Conservation (phyloP, 1,139 yeast species). For the Pichia norvegensis region DNA sequence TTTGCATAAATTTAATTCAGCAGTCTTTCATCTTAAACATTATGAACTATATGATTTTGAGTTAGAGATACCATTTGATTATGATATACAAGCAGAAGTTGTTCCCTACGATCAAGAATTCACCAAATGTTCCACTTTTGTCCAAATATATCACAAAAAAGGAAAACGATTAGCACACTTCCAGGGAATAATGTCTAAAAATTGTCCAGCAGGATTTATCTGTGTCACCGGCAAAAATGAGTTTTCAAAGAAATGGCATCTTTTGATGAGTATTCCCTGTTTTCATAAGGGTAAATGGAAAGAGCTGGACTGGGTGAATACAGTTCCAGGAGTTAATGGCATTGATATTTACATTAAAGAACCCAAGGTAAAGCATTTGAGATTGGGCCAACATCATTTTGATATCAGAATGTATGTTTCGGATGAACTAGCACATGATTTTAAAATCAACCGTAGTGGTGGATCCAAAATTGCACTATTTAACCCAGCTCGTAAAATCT, state of each 20-base stretch:
- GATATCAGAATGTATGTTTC: slow-evolving; percentile 26
- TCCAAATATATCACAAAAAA: slow-evolving; percentile 69
- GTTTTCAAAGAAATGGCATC: slow-evolving; percentile 54
- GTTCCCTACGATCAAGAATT: slow-evolving; percentile 38
- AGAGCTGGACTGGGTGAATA: slow-evolving; percentile 52
- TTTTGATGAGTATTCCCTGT: slow-evolving; percentile 71
- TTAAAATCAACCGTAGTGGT: background rate
- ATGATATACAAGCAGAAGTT: slow-evolving; percentile 53
- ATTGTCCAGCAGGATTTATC: slow-evolving; percentile 59
- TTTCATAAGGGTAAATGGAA: slow-evolving; percentile 62
- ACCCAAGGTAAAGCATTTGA: slow-evolving; percentile 69
- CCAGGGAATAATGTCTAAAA: slow-evolving; percentile 73
- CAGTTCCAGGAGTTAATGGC: slow-evolving; percentile 50
- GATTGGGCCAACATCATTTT: slow-evolving; percentile 21
- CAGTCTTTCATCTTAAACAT: slow-evolving; percentile 64
- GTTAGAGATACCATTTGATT: slow-evolving; percentile 57
- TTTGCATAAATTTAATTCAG: slow-evolving; percentile 66
- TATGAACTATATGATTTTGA: slow-evolving; percentile 75
- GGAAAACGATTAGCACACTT: slow-evolving; percentile 62
- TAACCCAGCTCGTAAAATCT: slow-evolving; percentile 27
- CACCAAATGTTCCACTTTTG: slow-evolving; percentile 43
- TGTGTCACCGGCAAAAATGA: slow-evolving; percentile 65
- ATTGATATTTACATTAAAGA: slow-evolving; percentile 69
- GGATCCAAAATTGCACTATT: slow-evolving; percentile 23
- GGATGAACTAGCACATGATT: background rate